Evolutionary conservation across 2,329 filamentous ascomycete species (phyloP).

Genomic region (Fusarium bactridioides): DNA sequence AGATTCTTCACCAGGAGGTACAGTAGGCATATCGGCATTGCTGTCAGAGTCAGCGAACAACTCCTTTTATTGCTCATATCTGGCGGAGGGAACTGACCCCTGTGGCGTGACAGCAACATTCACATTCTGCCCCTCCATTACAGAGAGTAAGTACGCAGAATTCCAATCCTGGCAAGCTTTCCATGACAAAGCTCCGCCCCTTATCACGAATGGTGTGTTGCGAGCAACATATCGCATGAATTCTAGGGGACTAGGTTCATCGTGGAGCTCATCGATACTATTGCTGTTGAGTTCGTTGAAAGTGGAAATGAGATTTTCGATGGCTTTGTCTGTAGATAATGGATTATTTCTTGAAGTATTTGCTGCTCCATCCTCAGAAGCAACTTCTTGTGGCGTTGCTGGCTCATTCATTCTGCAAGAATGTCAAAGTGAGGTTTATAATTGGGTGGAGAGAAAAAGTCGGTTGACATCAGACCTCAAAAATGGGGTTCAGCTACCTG

Average conservation of each 20-base stretch:
- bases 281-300: conserved; percentile 77
- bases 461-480: too few relatives aligned
- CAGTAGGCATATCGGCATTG: conserved; percentile 50
- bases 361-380: too few relatives aligned
- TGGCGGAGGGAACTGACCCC: conserved; percentile 60
- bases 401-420: background rate
- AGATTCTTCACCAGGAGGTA: conserved; percentile 38
- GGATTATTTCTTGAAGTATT: background rate
- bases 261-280: conserved; percentile 65
- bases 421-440: background rate
- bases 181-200: conserved; percentile 70
- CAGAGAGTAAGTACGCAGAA: conserved; percentile 62
- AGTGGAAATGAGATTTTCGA: conserved; percentile 64
- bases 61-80: background rate
- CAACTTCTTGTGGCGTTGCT: too few relatives aligned
- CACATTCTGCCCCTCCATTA: conserved; percentile 65
- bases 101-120: conserved; percentile 81
- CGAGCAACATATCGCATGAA: conserved; percentile 80
- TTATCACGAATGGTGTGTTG: conserved; percentile 79
- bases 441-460: too few relatives aligned
- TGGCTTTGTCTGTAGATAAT: conserved; percentile 24
- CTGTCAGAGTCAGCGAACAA: conserved; percentile 30
- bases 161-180: conserved; percentile 70
- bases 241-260: conserved; percentile 76
- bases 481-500: too few relatives aligned